Percentiles rank a stretch among this genome's conserved stretches.
Evolutionary conservation across 108 stramenopile genomes (phyloP).

Genomic region (Nitzschia sp.): DNA sequence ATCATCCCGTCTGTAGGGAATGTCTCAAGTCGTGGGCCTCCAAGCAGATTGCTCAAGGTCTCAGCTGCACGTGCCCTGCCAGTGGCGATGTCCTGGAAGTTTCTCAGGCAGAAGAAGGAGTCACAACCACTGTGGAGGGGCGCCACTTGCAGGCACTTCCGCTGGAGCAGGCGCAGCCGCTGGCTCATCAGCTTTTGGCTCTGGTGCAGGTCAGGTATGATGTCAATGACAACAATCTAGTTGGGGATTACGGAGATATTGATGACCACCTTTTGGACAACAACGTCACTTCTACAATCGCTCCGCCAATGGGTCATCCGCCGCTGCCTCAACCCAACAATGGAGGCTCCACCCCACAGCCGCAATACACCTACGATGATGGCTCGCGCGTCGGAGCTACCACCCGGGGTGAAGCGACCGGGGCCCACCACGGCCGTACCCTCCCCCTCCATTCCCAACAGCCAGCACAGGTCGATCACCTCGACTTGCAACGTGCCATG

Average conservation of each 20-base stretch:
- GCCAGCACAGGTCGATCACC: slow-evolving; percentile 10
- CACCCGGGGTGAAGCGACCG: slow-evolving; percentile 22
- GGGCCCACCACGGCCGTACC: slow-evolving; percentile 18
- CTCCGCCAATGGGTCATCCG: background rate
- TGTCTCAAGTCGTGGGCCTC: slow-evolving; percentile 29
- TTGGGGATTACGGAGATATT: slow-evolving; percentile 34
- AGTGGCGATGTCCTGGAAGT: slow-evolving; percentile 21
- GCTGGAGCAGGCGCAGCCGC: slow-evolving; percentile 32
- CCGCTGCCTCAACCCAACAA: background rate
- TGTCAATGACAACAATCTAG: slow-evolving; percentile 17
- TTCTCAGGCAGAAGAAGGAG: background rate
- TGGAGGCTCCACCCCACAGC: background rate
- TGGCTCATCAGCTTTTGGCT: slow-evolving; percentile 33
- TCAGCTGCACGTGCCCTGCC: slow-evolving; percentile 18
- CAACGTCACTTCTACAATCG: background rate
- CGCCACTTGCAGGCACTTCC: slow-evolving; percentile 1
- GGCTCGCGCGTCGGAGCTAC: slow-evolving; percentile 16
- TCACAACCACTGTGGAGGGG: slow-evolving; percentile 10
- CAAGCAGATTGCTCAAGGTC: slow-evolving; percentile 15
- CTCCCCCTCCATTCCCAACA: slow-evolving; percentile 19
- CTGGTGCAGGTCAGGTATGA: slow-evolving; percentile 38
- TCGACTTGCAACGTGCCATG: slow-evolving; percentile 32
- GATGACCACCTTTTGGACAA: slow-evolving; percentile 16
- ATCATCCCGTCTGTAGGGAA: slow-evolving; percentile 36
- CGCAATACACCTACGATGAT: slow-evolving; percentile 18